Base-by-base conservation (phyloP, 345 rosid genomes). In the Abelmoschus esculentus region DNA sequence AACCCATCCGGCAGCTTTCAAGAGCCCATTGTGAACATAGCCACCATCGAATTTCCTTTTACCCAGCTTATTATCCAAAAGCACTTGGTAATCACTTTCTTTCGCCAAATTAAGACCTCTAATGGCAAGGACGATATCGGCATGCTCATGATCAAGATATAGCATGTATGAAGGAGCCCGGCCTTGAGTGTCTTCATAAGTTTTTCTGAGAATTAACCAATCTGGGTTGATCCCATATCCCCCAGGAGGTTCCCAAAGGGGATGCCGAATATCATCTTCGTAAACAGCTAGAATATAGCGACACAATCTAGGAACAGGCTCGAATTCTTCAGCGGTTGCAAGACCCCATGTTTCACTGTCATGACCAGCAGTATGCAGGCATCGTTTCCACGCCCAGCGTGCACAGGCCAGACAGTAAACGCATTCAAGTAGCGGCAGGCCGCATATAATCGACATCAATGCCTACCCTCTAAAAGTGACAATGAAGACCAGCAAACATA, bases 311-410 rank as follows among this genome's bases (percentile, higher is more conserved):
- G 97, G 96, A 46, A 88, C 84, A 0, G 97, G 93, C 74, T 95
- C 96, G 55, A 95, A 95, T 70, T 90, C 97, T 40, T 82, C 92
- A 29, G 93, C 80, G 47, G 86, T 81, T 67, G 97, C 96, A 61
- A 87, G 75, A 8, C 96, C 96, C 97, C 97, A 95, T 32, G 87
- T 91, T 80, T 88, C 81, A 70, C 97, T 95, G 75, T 95, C 97
- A 69, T 86, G 97, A 36, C 93, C 96, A 0, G 97, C 96, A 5
- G 93, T 77, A 75, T 89, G 89, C 74, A 91, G 97, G 67, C 97
- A 91, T 15, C 97, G 83, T 80, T 91, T 91, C 86, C 97, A 95
- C 29, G 87, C 96, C 99, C 99, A 95, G 10, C 96, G 96, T 6
- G 93, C 89, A 70, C 99, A 91, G n/a, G 96, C 97, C 55, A 91